Base-by-base conservation (phyloP, 371 early-diverging fungal species). In the Coemansia linderi region DNA sequence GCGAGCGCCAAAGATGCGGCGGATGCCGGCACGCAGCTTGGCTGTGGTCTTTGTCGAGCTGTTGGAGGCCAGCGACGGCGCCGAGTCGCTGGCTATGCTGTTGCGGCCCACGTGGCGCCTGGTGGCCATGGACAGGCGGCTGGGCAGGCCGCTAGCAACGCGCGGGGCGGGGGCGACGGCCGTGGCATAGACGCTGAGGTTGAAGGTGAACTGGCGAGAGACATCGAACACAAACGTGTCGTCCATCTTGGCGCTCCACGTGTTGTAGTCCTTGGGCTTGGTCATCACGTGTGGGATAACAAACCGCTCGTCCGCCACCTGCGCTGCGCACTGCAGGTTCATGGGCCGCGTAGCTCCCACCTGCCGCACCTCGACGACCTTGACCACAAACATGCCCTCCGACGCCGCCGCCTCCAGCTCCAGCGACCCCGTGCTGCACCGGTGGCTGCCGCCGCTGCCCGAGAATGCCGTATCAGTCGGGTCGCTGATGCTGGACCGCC, bases 201-300 rank as follows among this genome's bases (percentile, higher is more conserved):
- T 74, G 58, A 78, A 78, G 0, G 79, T 75, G 44, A 73, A 75
- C 66, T 65, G 75, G 22, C 76, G 68, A 8, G 68, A 44, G 17
- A 79, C 76, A 60, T 74, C 75, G 41, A 74, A 79, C 43, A 75
- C 76, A 62, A 74, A 79, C 6, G 79, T 76, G 63, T 79, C 77
- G 61, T 75, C 72, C 63, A 71, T 65, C 63, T 63, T 64, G 44
- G 72, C 66, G n/a, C 75, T 54, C 79, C 79, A 79, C 36, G 68
- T 48, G 40, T 72, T 56, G 63, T 68, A 68, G 65, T 59, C 59
- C 61, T 61, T 71, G 58, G 62, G 71, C 58, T 59, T 56, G 9
- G 65, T 65, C 44, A 50, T 38, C 22, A 74, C 73, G 1, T 72
- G 77, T 59, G 76, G 72, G n/a, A 75, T 79, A 27, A 72, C 76